These are phyloP conservation scores for Chrysoporthe austroafricana DNA, from an alignment of 2,329 filamentous ascomycete species.

Conservation along the genomic window DNA sequence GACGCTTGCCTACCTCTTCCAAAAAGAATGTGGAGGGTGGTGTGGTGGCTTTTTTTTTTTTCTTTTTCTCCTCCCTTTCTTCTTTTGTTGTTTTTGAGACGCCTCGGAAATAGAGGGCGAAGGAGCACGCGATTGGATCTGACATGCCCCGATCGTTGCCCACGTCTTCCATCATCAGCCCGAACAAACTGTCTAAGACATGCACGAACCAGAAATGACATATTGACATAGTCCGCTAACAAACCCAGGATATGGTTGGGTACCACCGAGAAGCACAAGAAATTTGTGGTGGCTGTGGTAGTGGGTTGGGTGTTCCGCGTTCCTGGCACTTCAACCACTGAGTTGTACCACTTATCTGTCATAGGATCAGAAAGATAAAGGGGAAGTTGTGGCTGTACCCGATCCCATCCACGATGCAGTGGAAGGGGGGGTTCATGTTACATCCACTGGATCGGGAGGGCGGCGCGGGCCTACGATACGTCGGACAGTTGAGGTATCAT, in stretches of 20 bases:
- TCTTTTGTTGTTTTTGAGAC: too few species aligned
- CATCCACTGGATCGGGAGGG: constrained; percentile 23
- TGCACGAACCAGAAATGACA: constrained; percentile 6
- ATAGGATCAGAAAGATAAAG: background rate
- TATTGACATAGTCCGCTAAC: background rate
- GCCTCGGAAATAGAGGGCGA: background rate
- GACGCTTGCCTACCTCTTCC: background rate
- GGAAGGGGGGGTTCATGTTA: constrained; percentile 18
- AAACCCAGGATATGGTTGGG: background rate
- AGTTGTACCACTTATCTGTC: background rate
- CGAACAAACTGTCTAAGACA: background rate
- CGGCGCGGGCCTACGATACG: constrained; percentile 24
- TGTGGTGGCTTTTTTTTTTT: too few species aligned
- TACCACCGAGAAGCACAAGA: background rate
- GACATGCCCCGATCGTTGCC: background rate
- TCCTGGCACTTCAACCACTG: background rate
- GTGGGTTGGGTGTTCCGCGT: constrained; percentile 12
- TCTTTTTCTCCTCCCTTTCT: too few species aligned
- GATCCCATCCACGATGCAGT: constrained; percentile 7
- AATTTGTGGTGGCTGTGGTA: background rate
- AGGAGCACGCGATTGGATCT: background rate
- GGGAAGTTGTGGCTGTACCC: constrained; percentile 1
- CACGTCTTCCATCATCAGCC: background rate
- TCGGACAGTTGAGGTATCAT: constrained; percentile 4
- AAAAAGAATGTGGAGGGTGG: background rate